These are phyloP conservation scores for Omphalotus guepiniiformis DNA, from an alignment of 768 basidiomycete genomes.

Conservation along the genomic window DNA sequence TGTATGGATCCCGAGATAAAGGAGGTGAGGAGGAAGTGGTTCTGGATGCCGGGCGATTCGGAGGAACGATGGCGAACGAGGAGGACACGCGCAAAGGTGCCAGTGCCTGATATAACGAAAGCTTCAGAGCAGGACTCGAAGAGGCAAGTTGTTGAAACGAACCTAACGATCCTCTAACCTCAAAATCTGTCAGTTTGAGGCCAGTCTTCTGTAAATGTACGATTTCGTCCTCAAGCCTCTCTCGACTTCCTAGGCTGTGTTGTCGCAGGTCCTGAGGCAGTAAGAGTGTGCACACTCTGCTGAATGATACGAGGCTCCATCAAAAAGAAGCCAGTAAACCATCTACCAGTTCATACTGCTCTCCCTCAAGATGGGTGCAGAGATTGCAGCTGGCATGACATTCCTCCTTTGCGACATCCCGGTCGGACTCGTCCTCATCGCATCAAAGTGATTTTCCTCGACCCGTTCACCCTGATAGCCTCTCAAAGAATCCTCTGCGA, in stretches of 20 bases:
- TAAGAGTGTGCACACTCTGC: no score
- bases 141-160: slow-evolving; percentile 16
- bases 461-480: slow-evolving; percentile 41
- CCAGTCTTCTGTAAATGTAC: slow-evolving; percentile 58
- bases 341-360: slow-evolving; percentile 86
- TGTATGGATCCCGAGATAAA: slow-evolving; percentile 37
- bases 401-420: slow-evolving; percentile 55
- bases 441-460: slow-evolving; percentile 28
- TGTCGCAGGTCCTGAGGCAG: not conserved
- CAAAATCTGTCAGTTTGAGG: slow-evolving; percentile 71
- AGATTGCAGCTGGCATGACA: slow-evolving; percentile 58
- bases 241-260: slow-evolving; percentile 3
- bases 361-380: slow-evolving; percentile 71
- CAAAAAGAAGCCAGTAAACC: no score
- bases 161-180: slow-evolving; percentile 78
- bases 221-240: slow-evolving; percentile 61
- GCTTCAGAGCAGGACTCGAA: no score
- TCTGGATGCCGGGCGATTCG: slow-evolving; percentile 44
- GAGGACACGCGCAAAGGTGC: slow-evolving; percentile 92
- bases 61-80: slow-evolving; percentile 72
- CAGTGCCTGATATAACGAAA: slow-evolving; percentile 61
- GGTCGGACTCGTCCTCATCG: slow-evolving; percentile 10
- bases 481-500: slow-evolving; percentile 77
- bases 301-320: no score
- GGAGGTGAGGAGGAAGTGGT: slow-evolving; percentile 62